Percentiles rank a stretch among this genome's conserved stretches.
phyloP scores from a whole-genome alignment of 768 basidiomycete species.

The Pleurotus ostreatus region DNA sequence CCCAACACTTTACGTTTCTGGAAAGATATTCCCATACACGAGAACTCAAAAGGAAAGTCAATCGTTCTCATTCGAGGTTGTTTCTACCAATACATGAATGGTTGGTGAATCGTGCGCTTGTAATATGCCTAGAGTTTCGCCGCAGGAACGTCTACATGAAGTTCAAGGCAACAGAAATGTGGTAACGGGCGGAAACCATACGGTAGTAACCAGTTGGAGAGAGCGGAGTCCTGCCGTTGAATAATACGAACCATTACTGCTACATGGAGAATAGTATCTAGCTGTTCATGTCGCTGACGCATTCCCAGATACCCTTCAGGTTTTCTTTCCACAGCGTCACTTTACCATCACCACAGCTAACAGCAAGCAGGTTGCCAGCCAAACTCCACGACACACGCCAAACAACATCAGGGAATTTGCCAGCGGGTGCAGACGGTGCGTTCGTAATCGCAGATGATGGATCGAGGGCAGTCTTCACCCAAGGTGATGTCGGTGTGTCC shows the following conservation, averaged over 20 bases:
- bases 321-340: slow-evolving; percentile 99
- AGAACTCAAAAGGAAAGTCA: no score
- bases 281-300: slow-evolving; percentile 92
- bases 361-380: slow-evolving; percentile 92
- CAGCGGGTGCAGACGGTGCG: slow-evolving; percentile 44
- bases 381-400: slow-evolving; percentile 99
- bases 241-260: background rate
- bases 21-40: no score
- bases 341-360: slow-evolving; percentile 97
- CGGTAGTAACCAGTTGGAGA: no score
- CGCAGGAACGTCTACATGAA: no score
- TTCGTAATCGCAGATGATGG: slow-evolving; percentile 51
- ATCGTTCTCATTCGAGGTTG: no score
- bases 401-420: slow-evolving; percentile 94
- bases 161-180: no score
- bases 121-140: no score
- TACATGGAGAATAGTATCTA: slow-evolving; percentile 28
- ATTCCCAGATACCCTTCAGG: slow-evolving; percentile 92
- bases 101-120: no score
- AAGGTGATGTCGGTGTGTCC: slow-evolving; percentile 65
- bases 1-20: no score
- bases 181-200: no score
- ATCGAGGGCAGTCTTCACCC: slow-evolving; percentile 80
- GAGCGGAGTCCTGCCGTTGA: no score
- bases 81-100: no score